phyloP scores from a whole-genome alignment of 208 protist species.

The Balamuthia mandrillaris region DNA sequence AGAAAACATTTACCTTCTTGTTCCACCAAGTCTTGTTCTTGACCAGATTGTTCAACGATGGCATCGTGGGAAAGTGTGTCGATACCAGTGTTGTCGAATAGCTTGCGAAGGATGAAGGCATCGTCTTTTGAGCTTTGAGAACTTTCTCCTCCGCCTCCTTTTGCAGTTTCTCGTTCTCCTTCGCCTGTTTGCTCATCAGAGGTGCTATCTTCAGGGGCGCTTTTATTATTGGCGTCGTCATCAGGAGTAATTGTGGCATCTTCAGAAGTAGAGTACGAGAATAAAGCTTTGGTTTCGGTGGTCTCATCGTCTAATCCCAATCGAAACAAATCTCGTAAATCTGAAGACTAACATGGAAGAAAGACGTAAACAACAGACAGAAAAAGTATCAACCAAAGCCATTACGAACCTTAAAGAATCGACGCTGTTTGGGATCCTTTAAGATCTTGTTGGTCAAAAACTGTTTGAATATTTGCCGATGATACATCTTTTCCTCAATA shows the following conservation, averaged over 20 bases:
- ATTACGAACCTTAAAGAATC: constrained; percentile 82
- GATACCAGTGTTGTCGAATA: background rate
- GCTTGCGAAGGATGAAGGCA: constrained; percentile 3
- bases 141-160: too few relatives aligned
- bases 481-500: constrained; percentile 98
- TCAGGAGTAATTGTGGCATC: too few relatives aligned
- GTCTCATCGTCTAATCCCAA: constrained; percentile 10
- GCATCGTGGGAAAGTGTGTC: constrained; percentile 50
- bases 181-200: background rate
- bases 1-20: background rate
- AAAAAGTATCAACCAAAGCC: background rate
- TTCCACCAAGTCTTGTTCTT: background rate
- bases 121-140: constrained; percentile 33
- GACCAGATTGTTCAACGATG: constrained; percentile 40
- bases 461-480: constrained; percentile 92
- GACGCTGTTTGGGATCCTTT: constrained; percentile 86
- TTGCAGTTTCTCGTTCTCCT: background rate
- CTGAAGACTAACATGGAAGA: background rate
- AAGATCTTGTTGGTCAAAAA: constrained; percentile 90
- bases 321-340: background rate
- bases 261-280: too few relatives aligned
- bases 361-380: too few relatives aligned
- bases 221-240: background rate
- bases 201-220: background rate
- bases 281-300: too few relatives aligned